These are phyloP conservation scores for Hysterangium stoloniferum DNA, from an alignment of 768 basidiomycete genomes.

Conservation along the genomic window DNA sequence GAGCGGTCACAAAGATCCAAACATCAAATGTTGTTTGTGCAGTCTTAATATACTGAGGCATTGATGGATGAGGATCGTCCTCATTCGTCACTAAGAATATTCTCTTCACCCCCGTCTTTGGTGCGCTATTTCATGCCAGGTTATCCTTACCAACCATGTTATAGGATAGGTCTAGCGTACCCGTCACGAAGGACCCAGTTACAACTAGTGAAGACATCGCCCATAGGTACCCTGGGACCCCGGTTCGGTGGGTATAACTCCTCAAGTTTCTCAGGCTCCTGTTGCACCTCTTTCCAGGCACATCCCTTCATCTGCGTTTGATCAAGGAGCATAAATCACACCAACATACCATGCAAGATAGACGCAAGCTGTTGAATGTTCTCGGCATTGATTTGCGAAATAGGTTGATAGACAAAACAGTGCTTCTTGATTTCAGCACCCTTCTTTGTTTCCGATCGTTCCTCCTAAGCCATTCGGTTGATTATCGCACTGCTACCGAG, in stretches of 20 bases:
- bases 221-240: conserved; percentile 61
- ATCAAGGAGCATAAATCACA: background rate
- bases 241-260: conserved; percentile 58
- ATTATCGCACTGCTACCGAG: background rate
- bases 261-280: conserved; percentile 49
- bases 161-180: conserved; percentile 34
- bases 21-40: conserved; percentile 36
- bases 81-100: conserved; percentile 91
- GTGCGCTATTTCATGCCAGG: conserved; percentile 41
- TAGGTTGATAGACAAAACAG: conserved; percentile 66
- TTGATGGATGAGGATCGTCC: conserved; percentile 58
- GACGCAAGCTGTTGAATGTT: conserved; percentile 74
- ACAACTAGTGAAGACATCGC: conserved; percentile 85
- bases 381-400: conserved; percentile 70
- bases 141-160: background rate
- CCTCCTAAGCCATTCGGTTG: conserved; percentile 16
- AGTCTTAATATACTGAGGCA: conserved; percentile 13
- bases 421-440: conserved; percentile 59
- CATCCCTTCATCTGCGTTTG: too few species aligned
- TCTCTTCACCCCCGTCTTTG: conserved; percentile 85
- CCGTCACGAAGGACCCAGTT: conserved; percentile 86
- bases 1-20: background rate
- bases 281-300: conserved; percentile 47
- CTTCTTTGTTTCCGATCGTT: conserved; percentile 30
- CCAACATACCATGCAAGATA: conserved; percentile 60